These are phyloP conservation scores for Earliella scabrosa DNA, from an alignment of 1,284 basidiomycete genomes.

Conservation along the genomic window DNA sequence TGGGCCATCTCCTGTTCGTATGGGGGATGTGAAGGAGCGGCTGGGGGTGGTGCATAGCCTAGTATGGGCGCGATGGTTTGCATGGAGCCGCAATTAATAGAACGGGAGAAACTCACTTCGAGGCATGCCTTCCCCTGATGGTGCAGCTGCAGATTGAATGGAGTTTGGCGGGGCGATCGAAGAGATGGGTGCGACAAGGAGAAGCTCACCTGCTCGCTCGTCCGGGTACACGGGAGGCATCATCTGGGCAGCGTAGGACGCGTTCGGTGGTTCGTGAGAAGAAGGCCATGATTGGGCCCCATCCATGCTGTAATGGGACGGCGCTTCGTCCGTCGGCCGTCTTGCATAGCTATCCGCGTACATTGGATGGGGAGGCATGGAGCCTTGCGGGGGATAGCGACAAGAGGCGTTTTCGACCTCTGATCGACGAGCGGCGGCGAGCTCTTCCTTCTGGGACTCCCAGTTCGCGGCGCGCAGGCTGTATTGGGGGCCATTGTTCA, in stretches of 20 bases:
- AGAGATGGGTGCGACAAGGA: conserved; percentile 11
- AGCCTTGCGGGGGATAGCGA: conserved; percentile 25
- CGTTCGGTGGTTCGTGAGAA: conserved; percentile 31
- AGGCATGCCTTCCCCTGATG: conserved; percentile 23
- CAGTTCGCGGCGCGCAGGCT: conserved; percentile 49
- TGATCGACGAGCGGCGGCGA: conserved; percentile 16
- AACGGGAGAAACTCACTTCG: conserved; percentile 26
- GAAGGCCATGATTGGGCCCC: conserved; percentile 27
- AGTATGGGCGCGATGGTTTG: conserved; percentile 4
- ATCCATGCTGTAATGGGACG: conserved; percentile 34
- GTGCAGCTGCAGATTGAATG: conserved; percentile 21
- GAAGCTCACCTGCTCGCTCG: conserved; percentile 46
- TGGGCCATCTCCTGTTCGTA: conserved; percentile 17
- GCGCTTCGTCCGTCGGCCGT: conserved; percentile 28
- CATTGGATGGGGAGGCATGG: conserved; percentile 20
- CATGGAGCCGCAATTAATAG: conserved; percentile 2
- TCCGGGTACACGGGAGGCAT: conserved; percentile 48
- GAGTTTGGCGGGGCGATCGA: conserved; percentile 10
- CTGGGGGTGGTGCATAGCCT: conserved; percentile 14
- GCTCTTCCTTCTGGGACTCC: conserved; percentile 35
- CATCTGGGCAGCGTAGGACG: conserved; percentile 41
- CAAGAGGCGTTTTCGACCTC: conserved; percentile 27
- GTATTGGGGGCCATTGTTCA: conserved; percentile 36
- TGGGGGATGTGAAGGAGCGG: conserved; percentile 21
- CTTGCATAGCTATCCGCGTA: conserved; percentile 32